Percentiles rank a stretch among this genome's conserved stretches.
Conservation (phyloP, 75 land plant genomes). For the Cryptomeria japonica region DNA sequence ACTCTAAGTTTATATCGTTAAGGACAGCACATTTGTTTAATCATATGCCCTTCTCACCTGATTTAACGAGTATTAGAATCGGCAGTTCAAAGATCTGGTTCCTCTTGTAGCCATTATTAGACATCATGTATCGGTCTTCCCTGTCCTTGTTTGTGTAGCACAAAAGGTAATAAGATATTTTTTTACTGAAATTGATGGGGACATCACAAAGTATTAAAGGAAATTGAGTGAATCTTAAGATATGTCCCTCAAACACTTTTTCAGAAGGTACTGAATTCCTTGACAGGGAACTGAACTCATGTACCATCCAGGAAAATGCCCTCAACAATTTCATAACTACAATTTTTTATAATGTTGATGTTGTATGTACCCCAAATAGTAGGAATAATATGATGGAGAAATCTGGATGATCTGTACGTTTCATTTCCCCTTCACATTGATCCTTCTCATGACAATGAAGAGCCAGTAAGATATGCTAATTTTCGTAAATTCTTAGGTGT, state of each 20-base stretch:
- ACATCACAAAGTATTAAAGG: no score
- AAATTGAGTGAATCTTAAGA: neutral
- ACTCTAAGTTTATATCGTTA: no score
- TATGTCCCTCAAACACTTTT: neutral
- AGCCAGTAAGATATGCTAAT: neutral
- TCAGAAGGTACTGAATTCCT: neutral
- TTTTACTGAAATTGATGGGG: no score
- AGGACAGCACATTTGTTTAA: no score
- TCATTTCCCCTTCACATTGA: neutral
- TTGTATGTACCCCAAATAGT: neutral
- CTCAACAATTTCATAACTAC: neutral
- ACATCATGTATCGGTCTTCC: no score
- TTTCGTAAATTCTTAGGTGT: neutral
- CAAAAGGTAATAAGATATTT: no score
- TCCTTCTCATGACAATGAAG: neutral
- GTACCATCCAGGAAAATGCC: neutral
- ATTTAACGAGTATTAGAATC: no score
- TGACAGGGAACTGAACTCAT: neutral
- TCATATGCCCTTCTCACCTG: no score
- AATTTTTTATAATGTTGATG: neutral
- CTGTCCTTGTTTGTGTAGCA: no score
- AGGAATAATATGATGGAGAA: neutral
- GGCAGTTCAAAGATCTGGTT: no score
- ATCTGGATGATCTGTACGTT: neutral
- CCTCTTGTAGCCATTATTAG: no score